A percentile compares a stretch with the other conserved stretches of the same genome.
Evolutionary conservation across 2,329 filamentous ascomycete genomes (phyloP).

Genomic region (Fusarium sp.): DNA sequence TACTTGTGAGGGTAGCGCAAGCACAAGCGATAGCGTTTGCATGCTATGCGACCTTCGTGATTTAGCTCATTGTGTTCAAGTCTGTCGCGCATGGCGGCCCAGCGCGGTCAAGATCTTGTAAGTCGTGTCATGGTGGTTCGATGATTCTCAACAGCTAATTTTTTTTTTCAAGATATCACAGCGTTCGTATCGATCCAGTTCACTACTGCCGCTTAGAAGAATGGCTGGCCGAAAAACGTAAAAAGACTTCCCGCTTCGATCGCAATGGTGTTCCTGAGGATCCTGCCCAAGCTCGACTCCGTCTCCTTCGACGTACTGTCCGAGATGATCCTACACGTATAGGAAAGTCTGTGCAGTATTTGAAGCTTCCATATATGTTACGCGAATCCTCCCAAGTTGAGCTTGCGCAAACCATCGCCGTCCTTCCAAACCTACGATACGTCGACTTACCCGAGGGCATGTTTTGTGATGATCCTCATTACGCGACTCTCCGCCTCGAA

Average conservation of each 20-base stretch:
- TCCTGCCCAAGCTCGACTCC: slow-evolving; percentile 79
- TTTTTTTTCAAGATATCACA: slow-evolving; percentile 74
- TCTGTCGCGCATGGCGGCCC: slow-evolving; percentile 78
- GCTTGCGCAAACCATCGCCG: slow-evolving; percentile 86
- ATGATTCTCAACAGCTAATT: slow-evolving; percentile 26
- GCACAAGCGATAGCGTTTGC: slow-evolving; percentile 76
- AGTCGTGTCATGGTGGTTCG: slow-evolving; percentile 52
- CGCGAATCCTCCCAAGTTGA: slow-evolving; percentile 87
- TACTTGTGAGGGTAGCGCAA: slow-evolving; percentile 82
- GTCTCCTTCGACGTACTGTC: slow-evolving; percentile 83
- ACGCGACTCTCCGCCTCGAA: slow-evolving; percentile 82
- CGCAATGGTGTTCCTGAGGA: slow-evolving; percentile 85
- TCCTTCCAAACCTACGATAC: slow-evolving; percentile 86
- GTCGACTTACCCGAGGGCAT: slow-evolving; percentile 92
- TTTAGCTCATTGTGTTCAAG: slow-evolving; percentile 81
- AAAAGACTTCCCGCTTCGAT: slow-evolving; percentile 78
- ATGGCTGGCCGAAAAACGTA: slow-evolving; percentile 81
- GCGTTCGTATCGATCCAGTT: slow-evolving; percentile 91
- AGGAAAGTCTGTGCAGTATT: slow-evolving; percentile 77
- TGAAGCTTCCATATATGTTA: slow-evolving; percentile 96
- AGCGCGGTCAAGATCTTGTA: slow-evolving; percentile 69
- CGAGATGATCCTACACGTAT: slow-evolving; percentile 79
- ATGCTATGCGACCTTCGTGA: slow-evolving; percentile 95
- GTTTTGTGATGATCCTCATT: slow-evolving; percentile 82
- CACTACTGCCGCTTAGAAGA: slow-evolving; percentile 94